Evolutionary conservation across 169 alveolate species (phyloP), one percentile per base, ranked within the genome.

Genomic region (Cryptosporidium ryanae): DNA sequence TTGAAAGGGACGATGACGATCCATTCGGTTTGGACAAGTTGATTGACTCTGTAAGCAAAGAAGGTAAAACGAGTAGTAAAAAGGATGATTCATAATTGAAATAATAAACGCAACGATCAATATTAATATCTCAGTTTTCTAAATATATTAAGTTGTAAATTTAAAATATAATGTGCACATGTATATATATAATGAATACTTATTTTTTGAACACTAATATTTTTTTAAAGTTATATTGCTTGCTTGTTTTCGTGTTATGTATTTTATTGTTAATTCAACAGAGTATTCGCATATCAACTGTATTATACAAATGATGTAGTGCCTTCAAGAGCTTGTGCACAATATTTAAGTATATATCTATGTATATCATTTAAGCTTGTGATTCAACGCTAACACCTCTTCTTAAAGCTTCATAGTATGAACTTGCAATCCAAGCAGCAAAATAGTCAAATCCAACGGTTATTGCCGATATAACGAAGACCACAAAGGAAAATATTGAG

Each of bases 11-110:
- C 38, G 76, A 82, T 0, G 63, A 44, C 15, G 97, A 95, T 65
- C 97, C 97, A 32, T 95, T 95, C 66, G 97, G 97, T 25, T 82
- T 95, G 64, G 96, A 92, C 71, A 91, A 93, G 52, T 91, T 95
- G 43, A 91, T 95, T 29, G 94, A 95, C 52, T 92, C 93, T 66
- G 92, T 93, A 84, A 93, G 94, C 67, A 93, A 93, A 29, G 64
- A 76, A 34, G n/a, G 31, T 31, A 76, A n/a, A 27, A 68, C 55
- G 18, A 10, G 25, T 25, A n/a, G n/a, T n/a, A 12, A 38, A 38
- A 10, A 6, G 43, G 12, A 32, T 23, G 15, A 50, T 25, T 18
- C 31, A 65, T 38, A 43, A 43, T 44, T 48, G 29, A 21, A 66
- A 66, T 15, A 10, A 23, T 68, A 29, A 52, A 12, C 2, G 25